Evolutionary conservation across 768 basidiomycete species (phyloP).

Genomic region (Lentinula aciculospora): DNA sequence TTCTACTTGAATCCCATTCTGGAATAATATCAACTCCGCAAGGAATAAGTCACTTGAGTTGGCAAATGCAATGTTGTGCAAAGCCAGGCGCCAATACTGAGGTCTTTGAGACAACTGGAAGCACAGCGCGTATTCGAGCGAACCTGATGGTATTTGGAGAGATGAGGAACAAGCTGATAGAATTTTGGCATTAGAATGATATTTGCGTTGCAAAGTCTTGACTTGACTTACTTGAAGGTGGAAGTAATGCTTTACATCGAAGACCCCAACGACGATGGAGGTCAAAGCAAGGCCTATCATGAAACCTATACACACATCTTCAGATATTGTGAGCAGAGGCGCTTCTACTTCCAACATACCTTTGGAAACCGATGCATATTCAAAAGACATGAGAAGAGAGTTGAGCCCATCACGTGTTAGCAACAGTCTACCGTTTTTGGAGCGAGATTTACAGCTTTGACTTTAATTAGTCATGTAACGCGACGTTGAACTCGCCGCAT

Average conservation of each 20-base stretch:
- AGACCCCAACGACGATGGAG: constrained; percentile 71
- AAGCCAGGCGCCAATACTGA: constrained; percentile 82
- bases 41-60: constrained; percentile 86
- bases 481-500: no score
- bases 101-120: background rate
- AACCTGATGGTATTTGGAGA: constrained; percentile 89
- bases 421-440: background rate
- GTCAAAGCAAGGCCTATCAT: constrained; percentile 69
- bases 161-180: constrained; percentile 73
- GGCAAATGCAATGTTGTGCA: constrained; percentile 71
- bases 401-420: no score
- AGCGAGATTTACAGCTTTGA: no score
- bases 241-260: constrained; percentile 86
- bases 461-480: no score
- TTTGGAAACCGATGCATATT: constrained; percentile 81
- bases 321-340: background rate
- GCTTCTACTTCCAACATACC: constrained; percentile 32
- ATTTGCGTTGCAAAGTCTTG: constrained; percentile 5
- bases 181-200: constrained; percentile 12
- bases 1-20: constrained; percentile 66
- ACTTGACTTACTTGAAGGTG: constrained; percentile 62
- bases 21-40: constrained; percentile 68
- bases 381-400: constrained; percentile 90
- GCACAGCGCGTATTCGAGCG: background rate
- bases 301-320: constrained; percentile 43